Evolutionary conservation across 164 flowering plant genomes (phyloP), one percentile per base, ranked within the genome.

Genomic region (Cinnamomum chago): DNA sequence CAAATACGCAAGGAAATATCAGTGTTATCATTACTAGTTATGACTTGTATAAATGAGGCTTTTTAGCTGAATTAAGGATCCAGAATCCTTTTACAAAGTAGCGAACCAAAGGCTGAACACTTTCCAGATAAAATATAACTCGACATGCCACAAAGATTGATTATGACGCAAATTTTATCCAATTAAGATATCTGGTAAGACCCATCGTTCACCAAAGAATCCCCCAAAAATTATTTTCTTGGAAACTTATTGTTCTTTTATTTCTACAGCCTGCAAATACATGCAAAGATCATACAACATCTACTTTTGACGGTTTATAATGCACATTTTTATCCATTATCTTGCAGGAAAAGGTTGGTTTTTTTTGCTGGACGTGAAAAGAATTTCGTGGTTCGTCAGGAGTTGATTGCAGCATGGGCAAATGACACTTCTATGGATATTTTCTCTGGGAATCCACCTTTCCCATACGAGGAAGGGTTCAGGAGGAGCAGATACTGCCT

Each of bases 341-440:
- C 47, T 64, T 73, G 74, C 73, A 85, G 88, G 82, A 71, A 65
- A 23, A 83, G 76, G 55, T 82, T 86, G 55, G 82, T 78, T 50
- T 88, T 81, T 77, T 88, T 79, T 65, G 80, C 89, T 64, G 89
- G 91, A 23, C 82, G 86, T 1, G 66, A 73, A 30, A 85, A 84
- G 76, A 88, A 88, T 66, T 81, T 88, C 2, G 64, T 17, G 33
- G 65, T 85, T 24, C 86, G 91, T 17, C 70, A 75, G 72, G 76
- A 77, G 73, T 62, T 88, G 62, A 71, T 84, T 5, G 70, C 35
- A n/a, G 27, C 70, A 24, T 86, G 86, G 88, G 81, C 75, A 22
- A 88, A 86, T 64, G 88, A 88, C 70, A 79, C 86, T 6, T 52
- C 58, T 2, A 72, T 88, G 76, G 85, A 83, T 58, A 70, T 85